Base-by-base conservation (phyloP, 1,284 basidiomycete species). In the Ceratobasidium sp. region DNA sequence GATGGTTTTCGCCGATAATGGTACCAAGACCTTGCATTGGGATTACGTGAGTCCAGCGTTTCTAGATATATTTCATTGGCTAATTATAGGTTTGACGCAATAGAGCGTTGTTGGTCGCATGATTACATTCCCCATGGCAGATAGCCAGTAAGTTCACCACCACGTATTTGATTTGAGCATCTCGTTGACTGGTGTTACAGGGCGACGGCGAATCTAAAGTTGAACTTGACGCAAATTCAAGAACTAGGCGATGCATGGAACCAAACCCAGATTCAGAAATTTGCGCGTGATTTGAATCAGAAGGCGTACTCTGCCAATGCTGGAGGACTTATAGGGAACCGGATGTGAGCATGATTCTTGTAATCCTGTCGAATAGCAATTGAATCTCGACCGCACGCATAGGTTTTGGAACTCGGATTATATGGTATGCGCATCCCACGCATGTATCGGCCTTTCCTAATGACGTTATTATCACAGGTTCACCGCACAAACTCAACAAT, bases 331-430 rank as follows among this genome's bases (percentile, higher is more conserved):
- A 69, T 75, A 0, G 89, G 90, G 3, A 91, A 90, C 76, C 83
- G 84, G 43, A 86, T 87, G 83, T 64, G 34, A 50, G 61, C 52
- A 43, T 12, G 10, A 3, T 45, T 45, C 39, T 50, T 18, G 18
- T 10, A n/a, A 18, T 28, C 23, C 5, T 4, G 8, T 50, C 6
- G 8, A 9, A n/a, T 50, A 18, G 9, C 32, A 46, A 14, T n/a
- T 32, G 46, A 45, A 39, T 2, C 10, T 3, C 32, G n/a, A 16
- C 6, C 1, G 26, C 18, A 30, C 43, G 26, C 34, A 34, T 58
- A 65, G 46, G 62, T 91, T 91, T 78, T 91, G 84, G 77, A 82
- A 83, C n/a, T 88, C 87, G 73, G 90, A 91, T 76, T 90, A 89
- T 76, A 89, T 90, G 87, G 89, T 87, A 73, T 45, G 80, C 55